phyloP scores from a whole-genome alignment of 768 basidiomycete genomes.

The Hortiboletus campestris region DNA sequence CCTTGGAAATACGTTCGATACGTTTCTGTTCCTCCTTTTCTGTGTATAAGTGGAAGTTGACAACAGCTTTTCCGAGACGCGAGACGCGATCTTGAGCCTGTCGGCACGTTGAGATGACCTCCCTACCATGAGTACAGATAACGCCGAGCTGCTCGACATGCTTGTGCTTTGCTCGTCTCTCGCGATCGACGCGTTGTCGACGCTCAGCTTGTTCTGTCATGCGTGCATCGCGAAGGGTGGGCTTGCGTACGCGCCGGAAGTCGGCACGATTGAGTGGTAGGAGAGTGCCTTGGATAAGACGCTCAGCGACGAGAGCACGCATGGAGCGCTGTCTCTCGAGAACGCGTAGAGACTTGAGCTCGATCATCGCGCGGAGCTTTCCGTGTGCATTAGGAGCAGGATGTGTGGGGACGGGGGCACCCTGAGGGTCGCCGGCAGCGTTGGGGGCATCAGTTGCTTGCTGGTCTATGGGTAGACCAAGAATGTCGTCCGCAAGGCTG shows the following conservation, averaged over 20 bases:
- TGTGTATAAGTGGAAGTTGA: conserved; percentile 81
- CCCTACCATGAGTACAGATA: conserved; percentile 81
- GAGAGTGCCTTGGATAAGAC: conserved; percentile 82
- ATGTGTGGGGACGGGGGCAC: conserved; percentile 29
- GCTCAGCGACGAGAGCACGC: conserved; percentile 82
- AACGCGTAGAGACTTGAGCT: conserved; percentile 85
- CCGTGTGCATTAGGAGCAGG: conserved; percentile 68
- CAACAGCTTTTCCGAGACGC: conserved; percentile 72
- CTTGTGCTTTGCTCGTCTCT: conserved; percentile 92
- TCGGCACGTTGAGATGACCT: conserved; percentile 66
- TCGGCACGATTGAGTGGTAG: conserved; percentile 89
- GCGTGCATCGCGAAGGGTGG: conserved; percentile 83
- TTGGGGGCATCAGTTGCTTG: conserved; percentile 21
- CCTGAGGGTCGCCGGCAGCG: conserved; percentile 26
- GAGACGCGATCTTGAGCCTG: conserved; percentile 59
- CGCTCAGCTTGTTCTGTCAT: conserved; percentile 87
- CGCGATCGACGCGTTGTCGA: conserved; percentile 88
- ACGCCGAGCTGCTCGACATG: conserved; percentile 90
- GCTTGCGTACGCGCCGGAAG: conserved; percentile 85
- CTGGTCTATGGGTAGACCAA: conserved; percentile 1
- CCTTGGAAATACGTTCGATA: conserved; percentile 93
- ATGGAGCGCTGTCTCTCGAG: conserved; percentile 90
- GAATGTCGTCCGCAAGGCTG: conserved; percentile 40
- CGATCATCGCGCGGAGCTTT: conserved; percentile 87
- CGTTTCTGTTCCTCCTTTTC: conserved; percentile 99